Base-by-base conservation (phyloP, 164 flowering plant genomes). In the Umbellularia californica region DNA sequence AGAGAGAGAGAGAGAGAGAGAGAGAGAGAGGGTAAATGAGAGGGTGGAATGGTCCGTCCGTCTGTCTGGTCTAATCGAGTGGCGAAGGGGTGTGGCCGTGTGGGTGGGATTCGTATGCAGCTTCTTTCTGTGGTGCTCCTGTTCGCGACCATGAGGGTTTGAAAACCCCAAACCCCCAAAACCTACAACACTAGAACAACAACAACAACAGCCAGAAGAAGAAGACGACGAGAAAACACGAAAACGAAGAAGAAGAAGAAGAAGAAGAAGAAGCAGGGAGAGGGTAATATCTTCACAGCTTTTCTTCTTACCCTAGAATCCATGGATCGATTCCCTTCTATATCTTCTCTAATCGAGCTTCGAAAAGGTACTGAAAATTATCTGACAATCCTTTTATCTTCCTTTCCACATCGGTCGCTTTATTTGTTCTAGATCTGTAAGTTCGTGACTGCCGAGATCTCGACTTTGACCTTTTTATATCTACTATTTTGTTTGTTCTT, bases 1-100 rank as follows among this genome's bases (percentile, higher is more conserved):
- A 9, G 47, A 9, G 47, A 41, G 41, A 33, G 41, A 33, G 41
- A 33, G 41, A 33, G 41, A 33, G 41, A 25, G 65, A 47, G 69
- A 35, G 55, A 69, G 72, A 66, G 77, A 74, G 76, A 55, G 72
- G 33, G 68, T 35, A 58, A 50, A 55, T 4, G 62, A 30, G 70
- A 3, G 55, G 25, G 20, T 25, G 74, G 60, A 50, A 72, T 60
- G 50, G 70, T 67, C 28, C 9, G 69, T 28, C 47, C 17, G n/a
- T 67, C 28, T 13, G 24, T 13, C 28, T 66, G 60, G 69, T 70
- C 77, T 47, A 79, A 79, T 75, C 77, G 81, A 75, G 81, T 79
- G 81, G 78, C 68, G 75, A 79, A 62, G 55, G 78, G 81, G 72
- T 71, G 72, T 41, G 78, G 78, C 64, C 71, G 72, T 71, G 72